phyloP scores from a whole-genome alignment of 2,329 filamentous ascomycete genomes.

The Microascus cirrosus region DNA sequence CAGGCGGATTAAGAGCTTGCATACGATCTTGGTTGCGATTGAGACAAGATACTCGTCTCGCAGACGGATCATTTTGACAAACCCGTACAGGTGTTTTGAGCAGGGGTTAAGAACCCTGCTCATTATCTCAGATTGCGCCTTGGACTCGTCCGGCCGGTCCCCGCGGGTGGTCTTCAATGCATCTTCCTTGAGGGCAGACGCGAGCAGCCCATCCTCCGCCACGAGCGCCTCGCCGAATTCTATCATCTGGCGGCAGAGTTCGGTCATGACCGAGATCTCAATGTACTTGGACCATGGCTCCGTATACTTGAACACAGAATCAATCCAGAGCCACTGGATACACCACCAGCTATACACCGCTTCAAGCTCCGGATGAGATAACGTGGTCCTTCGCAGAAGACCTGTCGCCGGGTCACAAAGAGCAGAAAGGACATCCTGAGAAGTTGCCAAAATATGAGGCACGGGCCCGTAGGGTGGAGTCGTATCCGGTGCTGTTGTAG shows the following conservation, averaged over 20 bases:
- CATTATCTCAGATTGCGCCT: slow-evolving; percentile 26
- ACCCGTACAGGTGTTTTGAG: slow-evolving; percentile 26
- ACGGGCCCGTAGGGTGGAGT: slow-evolving; percentile 42
- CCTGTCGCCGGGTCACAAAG: slow-evolving; percentile 46
- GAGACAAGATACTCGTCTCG: slow-evolving; percentile 78
- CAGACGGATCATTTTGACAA: slow-evolving; percentile 82
- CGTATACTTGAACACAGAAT: slow-evolving; percentile 70
- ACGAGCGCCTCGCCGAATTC: slow-evolving; percentile 82
- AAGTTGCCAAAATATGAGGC: slow-evolving; percentile 44
- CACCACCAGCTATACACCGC: slow-evolving; percentile 73
- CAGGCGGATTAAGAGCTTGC: slow-evolving; percentile 75
- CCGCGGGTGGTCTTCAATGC: slow-evolving; percentile 10
- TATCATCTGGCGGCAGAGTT: slow-evolving; percentile 92
- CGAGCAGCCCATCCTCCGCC: slow-evolving; percentile 73
- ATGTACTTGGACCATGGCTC: slow-evolving; percentile 72
- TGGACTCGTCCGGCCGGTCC: slow-evolving; percentile 5
- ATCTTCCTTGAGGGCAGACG: slow-evolving; percentile 46
- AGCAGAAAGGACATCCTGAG: slow-evolving; percentile 42
- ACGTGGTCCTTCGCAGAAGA: slow-evolving; percentile 38
- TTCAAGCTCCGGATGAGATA: slow-evolving; percentile 50
- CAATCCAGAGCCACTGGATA: slow-evolving; percentile 70
- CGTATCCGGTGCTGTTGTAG: slow-evolving; percentile 3
- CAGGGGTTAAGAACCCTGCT: slow-evolving; percentile 23
- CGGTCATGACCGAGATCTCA: slow-evolving; percentile 70
- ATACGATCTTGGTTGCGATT: slow-evolving; percentile 70